Base-by-base conservation (phyloP, 306 rosid genomes). In the Fragaria vesca region DNA sequence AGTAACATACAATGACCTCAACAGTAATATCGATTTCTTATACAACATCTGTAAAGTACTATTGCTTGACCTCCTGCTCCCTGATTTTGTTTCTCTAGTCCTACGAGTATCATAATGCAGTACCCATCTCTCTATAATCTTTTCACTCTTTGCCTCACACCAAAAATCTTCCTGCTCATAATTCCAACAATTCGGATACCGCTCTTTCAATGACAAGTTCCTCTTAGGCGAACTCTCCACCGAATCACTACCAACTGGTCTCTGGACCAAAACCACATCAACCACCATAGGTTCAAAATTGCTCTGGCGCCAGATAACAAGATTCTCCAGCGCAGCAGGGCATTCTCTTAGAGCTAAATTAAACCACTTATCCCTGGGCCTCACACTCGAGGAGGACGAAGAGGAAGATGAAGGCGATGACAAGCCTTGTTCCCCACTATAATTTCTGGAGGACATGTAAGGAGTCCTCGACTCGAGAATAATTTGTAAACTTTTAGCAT, bases 351-450 rank as follows among this genome's bases (percentile, higher is more conserved):
- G 84, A 0, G 97, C 92, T 71, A 92, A 82, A 88, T 92, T 92
- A 79, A 94, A 94, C 97, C 97, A 90, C 80, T 89, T 92, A 74
- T 94, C 96, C 88, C 94, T 89, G 2, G 90, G 92, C 84, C 89
- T 77, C 86, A 90, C 91, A 52, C 96, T 89, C 0, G 97, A 89
- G 1, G 97, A 87, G 11, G 97, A 90, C 0, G 94, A 87, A 1
- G 93, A 80, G 7, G 97, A 89, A 0, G 97, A 90, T 2, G 92
- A 92, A 0, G 95, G 97, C 2, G 98, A 90, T 0, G 87, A 73
- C 34, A 85, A 36, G 65, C 74, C 81, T 81, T 84, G 93, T 52
- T 90, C 90, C 18, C 91, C 90, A 6, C 80, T 83, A 12, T 65
- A 90, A 86, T 90, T 87, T 17, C 89, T 90, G 9, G 96, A 92